Conservation (phyloP, 208 protist genomes). For the Crithidia thermophila region DNA sequence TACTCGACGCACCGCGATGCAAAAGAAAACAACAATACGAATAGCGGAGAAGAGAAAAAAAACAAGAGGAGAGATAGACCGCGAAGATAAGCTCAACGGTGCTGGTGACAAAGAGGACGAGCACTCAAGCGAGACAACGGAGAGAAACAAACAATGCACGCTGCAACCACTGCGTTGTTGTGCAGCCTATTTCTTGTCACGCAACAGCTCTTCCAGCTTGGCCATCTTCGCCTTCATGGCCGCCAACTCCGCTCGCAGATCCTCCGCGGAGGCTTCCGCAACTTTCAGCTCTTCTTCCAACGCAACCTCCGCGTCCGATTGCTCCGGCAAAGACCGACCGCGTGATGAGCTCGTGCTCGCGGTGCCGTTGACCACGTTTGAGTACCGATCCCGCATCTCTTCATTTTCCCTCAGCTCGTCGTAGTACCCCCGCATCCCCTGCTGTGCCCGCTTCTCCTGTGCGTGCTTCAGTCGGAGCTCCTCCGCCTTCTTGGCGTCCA, state of each 20-base stretch:
- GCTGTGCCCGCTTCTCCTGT: conserved; percentile 40
- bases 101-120: neutral
- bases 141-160: neutral
- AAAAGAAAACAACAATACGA: neutral
- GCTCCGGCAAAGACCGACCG: neutral
- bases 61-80: neutral
- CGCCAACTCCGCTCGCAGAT: conserved; percentile 48
- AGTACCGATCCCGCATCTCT: conserved; percentile 1
- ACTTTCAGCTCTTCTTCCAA: neutral
- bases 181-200: conserved; percentile 25
- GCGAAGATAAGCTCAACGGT: neutral
- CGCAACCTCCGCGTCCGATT: neutral
- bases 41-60: conserved; percentile 11
- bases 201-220: conserved; percentile 54
- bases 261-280: neutral
- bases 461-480: conserved; percentile 70
- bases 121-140: conserved; percentile 18
- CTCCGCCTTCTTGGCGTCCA: conserved; percentile 61
- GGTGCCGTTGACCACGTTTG: neutral
- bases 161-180: neutral
- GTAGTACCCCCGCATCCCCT: conserved; percentile 31
- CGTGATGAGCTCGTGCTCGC: neutral
- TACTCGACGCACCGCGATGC: too few species aligned
- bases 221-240: conserved; percentile 58
- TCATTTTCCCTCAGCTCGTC: conserved; percentile 20